Base-by-base conservation (phyloP, 2,329 filamentous ascomycete genomes). In the Parascedosporium putredinis region DNA sequence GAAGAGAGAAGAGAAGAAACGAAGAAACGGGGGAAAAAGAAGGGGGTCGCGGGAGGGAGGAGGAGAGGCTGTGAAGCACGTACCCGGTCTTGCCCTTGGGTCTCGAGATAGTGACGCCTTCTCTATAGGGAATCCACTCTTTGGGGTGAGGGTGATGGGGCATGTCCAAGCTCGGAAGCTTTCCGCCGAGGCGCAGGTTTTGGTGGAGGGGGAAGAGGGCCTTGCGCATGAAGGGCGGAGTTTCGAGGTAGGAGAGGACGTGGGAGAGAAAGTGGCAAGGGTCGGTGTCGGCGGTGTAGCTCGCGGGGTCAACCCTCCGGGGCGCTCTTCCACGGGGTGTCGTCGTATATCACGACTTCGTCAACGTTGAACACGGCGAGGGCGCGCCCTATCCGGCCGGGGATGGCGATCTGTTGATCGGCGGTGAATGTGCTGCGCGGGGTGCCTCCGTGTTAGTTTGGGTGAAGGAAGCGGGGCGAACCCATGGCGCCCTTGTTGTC, bases 291-390 rank as follows among this genome's bases (percentile, higher is more conserved):
- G 82, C 85, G 1, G 84, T 88, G 67, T 81, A 75, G 58, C 70
- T 64, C 45, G 71, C 64, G 47, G 71, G 69, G 56, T 80, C 75
- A 47, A 75, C 69, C 18, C 64, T 66, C 23, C 60, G 63, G 71
- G 67, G 27, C 74, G 73, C 27, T 70, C 59, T 12, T 72, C 66
- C 5, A 58, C 46, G 2, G 74, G 31, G 72, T 73, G 65, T 94
- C 88, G 60, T 91, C 81, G 64, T 86, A 95, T 50, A 95, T 70
- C 47, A 95, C 74, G 25, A 94, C 75, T 67, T 95, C 88, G 62
- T 95, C 88, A 56, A 95, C 76, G 59, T 79, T 84, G 67, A 93
- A 94, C 54, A 94, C 83, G 53, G 86, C 84, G 47, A 88, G 76
- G 29, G 87, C 86, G 49, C 88, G 85, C 5, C 88, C 88, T 49